phyloP scores from a whole-genome alignment of 163 green algal species.

The Prototheca wickerhamii region DNA sequence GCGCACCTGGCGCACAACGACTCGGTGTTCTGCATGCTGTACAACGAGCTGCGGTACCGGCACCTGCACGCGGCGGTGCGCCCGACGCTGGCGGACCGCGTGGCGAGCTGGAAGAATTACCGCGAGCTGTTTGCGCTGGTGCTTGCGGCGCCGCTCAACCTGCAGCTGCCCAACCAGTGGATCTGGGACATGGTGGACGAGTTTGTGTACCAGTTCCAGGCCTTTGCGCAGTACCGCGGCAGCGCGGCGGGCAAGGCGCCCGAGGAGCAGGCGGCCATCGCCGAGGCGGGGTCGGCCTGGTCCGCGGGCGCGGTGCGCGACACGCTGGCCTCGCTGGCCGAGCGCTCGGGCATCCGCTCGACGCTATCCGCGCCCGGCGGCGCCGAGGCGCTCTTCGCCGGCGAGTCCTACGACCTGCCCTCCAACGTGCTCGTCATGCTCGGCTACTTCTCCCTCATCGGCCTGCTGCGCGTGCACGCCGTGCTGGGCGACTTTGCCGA shows the following conservation, averaged over 20 bases:
- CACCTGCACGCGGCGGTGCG: slow-evolving; percentile 67
- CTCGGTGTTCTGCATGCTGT: slow-evolving; percentile 97
- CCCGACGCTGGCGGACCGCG: slow-evolving; percentile 60
- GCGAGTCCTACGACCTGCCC: slow-evolving; percentile 66
- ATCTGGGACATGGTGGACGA: slow-evolving; percentile 99
- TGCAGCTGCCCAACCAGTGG: slow-evolving; percentile 94
- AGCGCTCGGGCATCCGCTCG: slow-evolving; percentile 24
- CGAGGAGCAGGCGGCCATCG: slow-evolving; percentile 44
- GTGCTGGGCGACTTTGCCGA: slow-evolving; percentile 86
- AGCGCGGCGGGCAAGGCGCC: slow-evolving; percentile 58
- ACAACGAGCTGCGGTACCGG: slow-evolving; percentile 92
- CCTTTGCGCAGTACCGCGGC: slow-evolving; percentile 69
- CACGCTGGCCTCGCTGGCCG: slow-evolving; percentile 84
- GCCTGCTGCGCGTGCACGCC: slow-evolving; percentile 82
- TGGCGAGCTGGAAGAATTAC: slow-evolving; percentile 92
- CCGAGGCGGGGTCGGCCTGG: slow-evolving; percentile 62
- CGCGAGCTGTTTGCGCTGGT: slow-evolving; percentile 81
- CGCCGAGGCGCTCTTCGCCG: slow-evolving; percentile 36
- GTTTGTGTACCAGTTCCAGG: slow-evolving; percentile 97
- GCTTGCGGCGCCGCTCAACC: slow-evolving; percentile 89
- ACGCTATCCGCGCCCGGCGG: slow-evolving; percentile 23
- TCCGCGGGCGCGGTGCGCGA: slow-evolving; percentile 77
- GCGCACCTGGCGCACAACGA: slow-evolving; percentile 86
- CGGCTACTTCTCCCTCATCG: slow-evolving; percentile 91
- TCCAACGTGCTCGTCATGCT: slow-evolving; percentile 94